Base-by-base conservation (phyloP, 2,329 filamentous ascomycete genomes). In the Fusarium brachygibbosum region DNA sequence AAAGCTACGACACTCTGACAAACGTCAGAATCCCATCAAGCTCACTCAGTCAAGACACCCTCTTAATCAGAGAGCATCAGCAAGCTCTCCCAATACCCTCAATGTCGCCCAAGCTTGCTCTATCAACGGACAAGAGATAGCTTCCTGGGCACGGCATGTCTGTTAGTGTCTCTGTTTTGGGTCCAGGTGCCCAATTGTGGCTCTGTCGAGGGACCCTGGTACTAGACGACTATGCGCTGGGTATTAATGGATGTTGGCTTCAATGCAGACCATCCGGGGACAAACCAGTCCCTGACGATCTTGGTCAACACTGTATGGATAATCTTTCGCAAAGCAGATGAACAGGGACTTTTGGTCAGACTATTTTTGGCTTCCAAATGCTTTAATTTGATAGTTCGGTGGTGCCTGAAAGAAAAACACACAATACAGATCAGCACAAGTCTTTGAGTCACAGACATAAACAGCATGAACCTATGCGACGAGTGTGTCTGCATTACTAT, bases 101-200 rank as follows among this genome's bases (percentile, higher is more conserved):
- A 12, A 50, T 21, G 17, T 16, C 21, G 11, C 34, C n/a, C 23
- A 28, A 50, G 23, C 32, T 19, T 37, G 17, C 23, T 44, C 31
- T 13, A 16, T 48, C 28, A 35, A 34, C 5, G 23, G 13, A 42
- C 19, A 11, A 40, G 48, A 40, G 31, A 34, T 28, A 37, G 31
- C 8, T 37, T 23, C 37, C n/a, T 37, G 14, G 45, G 21, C 17
- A 40, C 42, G 37, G 38, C 16, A 58, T 58, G 46, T 41, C 38
- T 38, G 64, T 50, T 28, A 50, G 38, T 49, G 13, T 40, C 50
- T 21, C 40, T 37, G 21, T 54, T 40, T 48, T 31, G 49, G 46
- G 44, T 29, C 37, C 40, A 32, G 54, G 51, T 66, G 62, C 70
- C 68, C 55, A 65, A 73, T 34, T 58, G 58, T 62, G 57, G 54